Evolutionary conservation across 352 stramenopile species (phyloP).

Genomic region (Pythium periplocum): DNA sequence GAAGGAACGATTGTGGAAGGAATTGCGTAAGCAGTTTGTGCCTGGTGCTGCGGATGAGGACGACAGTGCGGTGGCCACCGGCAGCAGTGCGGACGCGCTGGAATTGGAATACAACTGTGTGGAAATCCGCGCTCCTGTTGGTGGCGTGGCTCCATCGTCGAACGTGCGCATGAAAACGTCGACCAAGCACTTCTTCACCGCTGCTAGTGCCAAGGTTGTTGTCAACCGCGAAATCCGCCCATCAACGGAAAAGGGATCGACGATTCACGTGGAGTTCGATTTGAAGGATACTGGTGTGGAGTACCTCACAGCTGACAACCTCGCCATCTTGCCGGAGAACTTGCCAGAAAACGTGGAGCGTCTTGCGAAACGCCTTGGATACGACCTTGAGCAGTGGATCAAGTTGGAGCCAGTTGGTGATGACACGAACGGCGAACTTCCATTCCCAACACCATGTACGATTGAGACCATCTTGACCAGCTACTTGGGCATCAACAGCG

Average conservation of each 20-base stretch:
- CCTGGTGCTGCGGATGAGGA: constrained; percentile 18
- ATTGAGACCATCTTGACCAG: constrained; percentile 87
- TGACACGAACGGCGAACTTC: constrained; percentile 51
- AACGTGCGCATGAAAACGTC: constrained; percentile 61
- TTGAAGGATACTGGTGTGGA: constrained; percentile 72
- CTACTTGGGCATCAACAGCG: constrained; percentile 93
- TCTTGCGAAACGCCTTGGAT: constrained; percentile 81
- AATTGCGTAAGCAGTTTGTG: constrained; percentile 61
- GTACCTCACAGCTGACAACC: constrained; percentile 94
- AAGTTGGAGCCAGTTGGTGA: constrained; percentile 48
- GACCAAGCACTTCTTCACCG: constrained; percentile 90
- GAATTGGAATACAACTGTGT: constrained; percentile 59
- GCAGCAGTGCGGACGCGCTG: constrained; percentile 16
- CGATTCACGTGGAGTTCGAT: constrained; percentile 88
- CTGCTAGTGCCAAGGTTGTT: constrained; percentile 75
- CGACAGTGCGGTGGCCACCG: constrained; percentile 4
- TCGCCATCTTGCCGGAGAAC: constrained; percentile 92
- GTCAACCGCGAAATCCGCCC: constrained; percentile 90
- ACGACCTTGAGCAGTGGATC: constrained; percentile 90
- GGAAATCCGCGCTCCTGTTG: constrained; percentile 29
- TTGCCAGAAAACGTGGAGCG: constrained; percentile 63
- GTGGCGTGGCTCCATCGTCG: constrained; percentile 7
- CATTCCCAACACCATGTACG: constrained; percentile 95
- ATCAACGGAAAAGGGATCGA: constrained; percentile 73
- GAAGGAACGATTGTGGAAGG: constrained; percentile 92